These are phyloP conservation scores for Rhodotorula sp. DNA, from an alignment of 1,284 basidiomycete genomes.

Conservation along the genomic window DNA sequence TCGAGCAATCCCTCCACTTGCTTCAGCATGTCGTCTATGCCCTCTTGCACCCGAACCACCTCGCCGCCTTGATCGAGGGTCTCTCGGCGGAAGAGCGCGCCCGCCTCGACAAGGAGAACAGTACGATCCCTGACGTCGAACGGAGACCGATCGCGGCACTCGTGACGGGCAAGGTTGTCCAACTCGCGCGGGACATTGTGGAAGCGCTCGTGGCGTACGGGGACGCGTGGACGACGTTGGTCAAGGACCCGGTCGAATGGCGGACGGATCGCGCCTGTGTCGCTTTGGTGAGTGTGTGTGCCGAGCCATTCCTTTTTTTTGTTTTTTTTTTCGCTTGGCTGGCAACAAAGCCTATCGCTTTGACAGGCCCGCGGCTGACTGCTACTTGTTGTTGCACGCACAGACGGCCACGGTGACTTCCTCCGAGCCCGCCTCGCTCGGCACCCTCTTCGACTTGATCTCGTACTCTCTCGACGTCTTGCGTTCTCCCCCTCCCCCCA, in stretches of 20 bases:
- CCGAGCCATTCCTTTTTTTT: constrained; percentile 36
- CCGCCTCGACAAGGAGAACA: constrained; percentile 59
- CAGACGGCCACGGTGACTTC: constrained; percentile 66
- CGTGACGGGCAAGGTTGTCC: constrained; percentile 66
- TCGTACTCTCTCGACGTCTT: constrained; percentile 63
- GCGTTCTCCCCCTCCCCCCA: constrained; percentile 61
- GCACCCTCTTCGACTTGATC: constrained; percentile 71
- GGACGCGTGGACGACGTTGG: constrained; percentile 65
- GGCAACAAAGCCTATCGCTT: no score
- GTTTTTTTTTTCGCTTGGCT: neutral
- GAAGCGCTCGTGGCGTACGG: constrained; percentile 69
- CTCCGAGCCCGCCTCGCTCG: constrained; percentile 72
- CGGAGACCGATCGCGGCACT: constrained; percentile 68
- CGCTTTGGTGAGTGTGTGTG: constrained; percentile 30
- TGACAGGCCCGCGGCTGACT: neutral
- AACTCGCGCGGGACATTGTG: constrained; percentile 65
- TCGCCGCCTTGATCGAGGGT: constrained; percentile 75
- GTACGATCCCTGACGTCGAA: constrained; percentile 53
- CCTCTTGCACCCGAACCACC: constrained; percentile 81
- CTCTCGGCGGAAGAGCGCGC: constrained; percentile 70
- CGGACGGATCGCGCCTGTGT: constrained; percentile 58
- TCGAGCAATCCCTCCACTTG: constrained; percentile 59
- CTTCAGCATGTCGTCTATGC: constrained; percentile 86
- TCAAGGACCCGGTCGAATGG: constrained; percentile 68
- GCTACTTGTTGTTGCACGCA: no score